Evolutionary conservation across 2,329 filamentous ascomycete species (phyloP).

Genomic region (Sarocladium brachiariae): DNA sequence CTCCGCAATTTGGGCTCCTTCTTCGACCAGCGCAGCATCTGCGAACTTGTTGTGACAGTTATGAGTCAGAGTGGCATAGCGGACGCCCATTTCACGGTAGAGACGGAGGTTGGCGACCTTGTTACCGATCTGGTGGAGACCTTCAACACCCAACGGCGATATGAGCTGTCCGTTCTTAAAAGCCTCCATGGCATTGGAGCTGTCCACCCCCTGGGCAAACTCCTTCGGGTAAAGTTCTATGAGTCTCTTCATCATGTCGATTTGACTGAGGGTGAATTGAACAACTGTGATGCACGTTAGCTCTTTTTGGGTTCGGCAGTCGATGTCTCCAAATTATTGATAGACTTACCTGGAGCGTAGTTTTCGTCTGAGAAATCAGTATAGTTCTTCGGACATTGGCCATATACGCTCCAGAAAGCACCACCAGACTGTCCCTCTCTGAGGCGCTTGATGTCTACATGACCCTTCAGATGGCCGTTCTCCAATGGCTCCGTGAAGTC

Average conservation of each 20-base stretch:
- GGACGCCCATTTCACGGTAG: conserved; percentile 71
- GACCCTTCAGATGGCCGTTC: conserved; percentile 57
- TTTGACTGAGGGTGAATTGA: conserved; percentile 62
- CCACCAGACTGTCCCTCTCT: conserved; percentile 67
- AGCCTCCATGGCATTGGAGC: conserved; percentile 52
- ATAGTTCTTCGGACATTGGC: conserved; percentile 66
- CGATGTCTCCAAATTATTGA: too few relatives aligned
- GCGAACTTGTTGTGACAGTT: conserved; percentile 90
- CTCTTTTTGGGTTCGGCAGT: too few relatives aligned
- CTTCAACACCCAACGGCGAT: conserved; percentile 75
- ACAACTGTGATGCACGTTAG: conserved; percentile 38
- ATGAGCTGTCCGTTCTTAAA: conserved; percentile 60
- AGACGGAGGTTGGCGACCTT: conserved; percentile 66
- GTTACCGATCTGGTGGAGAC: conserved; percentile 91
- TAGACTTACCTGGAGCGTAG: conserved; percentile 11
- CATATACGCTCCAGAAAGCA: conserved; percentile 89
- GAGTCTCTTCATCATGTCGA: conserved; percentile 65
- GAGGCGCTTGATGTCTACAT: conserved; percentile 77
- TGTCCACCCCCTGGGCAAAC: conserved; percentile 60
- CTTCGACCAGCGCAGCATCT: conserved; percentile 60
- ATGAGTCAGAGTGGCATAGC: conserved; percentile 85
- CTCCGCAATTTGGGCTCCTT: conserved; percentile 38
- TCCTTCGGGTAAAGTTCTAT: conserved; percentile 56
- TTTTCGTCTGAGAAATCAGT: conserved; percentile 67
- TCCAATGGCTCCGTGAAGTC: conserved; percentile 72